Percentiles rank a stretch among this genome's conserved stretches.
These are phyloP conservation scores for Fusarium sp. DNA, from an alignment of 2,329 filamentous ascomycete genomes.

Conservation along the genomic window DNA sequence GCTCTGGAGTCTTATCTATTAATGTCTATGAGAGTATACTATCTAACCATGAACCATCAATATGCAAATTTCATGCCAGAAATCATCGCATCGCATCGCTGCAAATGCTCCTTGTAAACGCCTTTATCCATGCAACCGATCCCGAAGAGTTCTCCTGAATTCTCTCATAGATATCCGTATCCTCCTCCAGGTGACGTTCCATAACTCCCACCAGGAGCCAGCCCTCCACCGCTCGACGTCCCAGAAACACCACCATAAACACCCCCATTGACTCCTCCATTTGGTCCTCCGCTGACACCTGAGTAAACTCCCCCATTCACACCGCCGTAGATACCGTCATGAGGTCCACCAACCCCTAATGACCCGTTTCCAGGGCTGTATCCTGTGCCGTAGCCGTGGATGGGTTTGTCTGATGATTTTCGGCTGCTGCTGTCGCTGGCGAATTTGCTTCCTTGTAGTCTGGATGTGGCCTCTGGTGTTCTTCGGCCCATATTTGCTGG, in stretches of 20 bases:
- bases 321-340: slow-evolving; percentile 29
- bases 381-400: slow-evolving; percentile 7
- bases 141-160: background rate
- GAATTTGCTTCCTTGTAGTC: slow-evolving; percentile 29
- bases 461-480: slow-evolving; percentile 33
- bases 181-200: slow-evolving; percentile 33
- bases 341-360: slow-evolving; percentile 15
- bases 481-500: slow-evolving; percentile 26
- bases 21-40: too few species aligned
- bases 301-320: slow-evolving; percentile 36
- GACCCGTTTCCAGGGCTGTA: slow-evolving; percentile 26
- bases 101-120: background rate
- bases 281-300: slow-evolving; percentile 21
- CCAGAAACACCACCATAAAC: slow-evolving; percentile 38
- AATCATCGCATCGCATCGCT: too few species aligned
- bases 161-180: slow-evolving; percentile 14
- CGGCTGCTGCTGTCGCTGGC: slow-evolving; percentile 14
- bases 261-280: slow-evolving; percentile 28
- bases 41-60: too few species aligned
- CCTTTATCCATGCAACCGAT: background rate
- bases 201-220: slow-evolving; percentile 24
- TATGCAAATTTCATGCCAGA: background rate
- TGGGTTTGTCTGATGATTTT: slow-evolving; percentile 16
- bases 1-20: too few species aligned
- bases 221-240: slow-evolving; percentile 21